Evolutionary conservation across 2,329 filamentous ascomycete species (phyloP).

Genomic region (Trichocomaceae sp.): DNA sequence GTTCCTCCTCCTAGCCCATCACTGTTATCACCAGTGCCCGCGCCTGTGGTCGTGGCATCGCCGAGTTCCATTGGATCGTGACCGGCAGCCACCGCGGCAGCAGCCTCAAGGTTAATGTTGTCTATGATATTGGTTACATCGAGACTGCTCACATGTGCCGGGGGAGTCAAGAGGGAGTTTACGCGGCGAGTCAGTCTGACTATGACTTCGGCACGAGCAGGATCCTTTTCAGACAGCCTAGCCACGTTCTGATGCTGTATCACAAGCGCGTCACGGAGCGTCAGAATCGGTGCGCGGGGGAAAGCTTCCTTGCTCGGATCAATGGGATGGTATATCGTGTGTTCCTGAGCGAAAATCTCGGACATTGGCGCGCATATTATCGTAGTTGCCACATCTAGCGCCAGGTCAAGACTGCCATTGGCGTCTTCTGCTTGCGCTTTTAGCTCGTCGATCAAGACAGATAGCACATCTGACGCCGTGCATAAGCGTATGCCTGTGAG

Average conservation of each 20-base stretch:
- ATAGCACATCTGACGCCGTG: constrained; percentile 34
- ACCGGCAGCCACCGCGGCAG: constrained; percentile 8
- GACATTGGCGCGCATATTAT: constrained; percentile 37
- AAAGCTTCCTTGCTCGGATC: constrained; percentile 28
- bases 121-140: constrained; percentile 40
- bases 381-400: constrained; percentile 39
- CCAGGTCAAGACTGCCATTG: constrained; percentile 34
- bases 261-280: constrained; percentile 36
- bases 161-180: constrained; percentile 32
- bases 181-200: constrained; percentile 43
- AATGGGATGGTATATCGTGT: constrained; percentile 29
- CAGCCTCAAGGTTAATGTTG: constrained; percentile 34
- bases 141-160: constrained; percentile 35
- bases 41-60: constrained; percentile 11
- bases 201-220: constrained; percentile 37
- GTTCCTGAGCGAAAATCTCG: constrained; percentile 35
- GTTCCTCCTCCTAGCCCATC: constrained; percentile 10
- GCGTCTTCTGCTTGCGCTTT: constrained; percentile 33
- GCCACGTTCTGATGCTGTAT: constrained; percentile 34
- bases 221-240: constrained; percentile 38
- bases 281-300: constrained; percentile 31
- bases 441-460: constrained; percentile 36
- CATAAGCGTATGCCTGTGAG: constrained; percentile 37
- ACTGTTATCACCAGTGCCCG: constrained; percentile 14
- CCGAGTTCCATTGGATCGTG: constrained; percentile 30